A percentile compares a stretch with the other conserved stretches of the same genome.
phyloP scores from a whole-genome alignment of 768 basidiomycete genomes.

The Xanthoconium purpureum region DNA sequence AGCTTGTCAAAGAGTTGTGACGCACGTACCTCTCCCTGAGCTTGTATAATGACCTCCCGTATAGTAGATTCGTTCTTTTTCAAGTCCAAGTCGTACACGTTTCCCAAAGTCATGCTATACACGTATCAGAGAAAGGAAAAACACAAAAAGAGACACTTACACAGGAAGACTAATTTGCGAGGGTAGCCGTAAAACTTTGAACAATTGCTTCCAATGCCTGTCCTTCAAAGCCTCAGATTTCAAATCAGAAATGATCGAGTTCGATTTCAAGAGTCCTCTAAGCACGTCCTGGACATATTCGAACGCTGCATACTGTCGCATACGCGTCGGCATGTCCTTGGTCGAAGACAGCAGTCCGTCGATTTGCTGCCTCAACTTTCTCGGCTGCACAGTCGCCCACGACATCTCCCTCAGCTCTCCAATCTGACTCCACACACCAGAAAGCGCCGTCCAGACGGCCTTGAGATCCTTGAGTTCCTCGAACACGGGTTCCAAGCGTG shows the following conservation, averaged over 20 bases:
- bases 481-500: constrained; percentile 88
- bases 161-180: constrained; percentile 72
- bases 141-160: constrained; percentile 42
- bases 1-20: background rate
- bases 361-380: constrained; percentile 91
- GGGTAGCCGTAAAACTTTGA: constrained; percentile 79
- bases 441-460: constrained; percentile 97
- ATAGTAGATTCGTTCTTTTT: constrained; percentile 89
- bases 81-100: constrained; percentile 95
- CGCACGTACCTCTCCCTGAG: constrained; percentile 83
- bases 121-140: constrained; percentile 3
- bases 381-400: constrained; percentile 92
- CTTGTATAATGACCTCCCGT: constrained; percentile 94
- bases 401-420: constrained; percentile 80
- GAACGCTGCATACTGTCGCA: constrained; percentile 98
- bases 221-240: constrained; percentile 98
- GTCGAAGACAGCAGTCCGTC: constrained; percentile 91
- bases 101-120: constrained; percentile 85
- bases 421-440: constrained; percentile 95
- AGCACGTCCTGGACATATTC: constrained; percentile 96
- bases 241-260: constrained; percentile 85
- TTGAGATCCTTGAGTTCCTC: constrained; percentile 96
- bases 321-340: constrained; percentile 97
- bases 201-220: constrained; percentile 96
- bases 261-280: constrained; percentile 82